Conservation (phyloP, 306 rosid genomes). For the Amphicarpaea edgeworthii region DNA sequence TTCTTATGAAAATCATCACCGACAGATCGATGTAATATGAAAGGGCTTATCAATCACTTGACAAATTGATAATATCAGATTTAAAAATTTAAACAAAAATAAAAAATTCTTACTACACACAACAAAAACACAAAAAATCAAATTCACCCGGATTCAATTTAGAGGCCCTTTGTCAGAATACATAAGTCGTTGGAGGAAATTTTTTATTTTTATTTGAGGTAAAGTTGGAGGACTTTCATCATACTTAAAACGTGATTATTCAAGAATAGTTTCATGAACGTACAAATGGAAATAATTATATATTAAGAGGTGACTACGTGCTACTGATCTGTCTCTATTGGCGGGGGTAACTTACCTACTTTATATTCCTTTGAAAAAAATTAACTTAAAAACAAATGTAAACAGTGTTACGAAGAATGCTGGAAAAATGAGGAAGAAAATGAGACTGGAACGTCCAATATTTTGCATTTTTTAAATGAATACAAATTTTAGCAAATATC, state of each 20-base stretch:
- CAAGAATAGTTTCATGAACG: not conserved
- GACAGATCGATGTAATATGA: not conserved
- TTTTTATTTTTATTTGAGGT: no score
- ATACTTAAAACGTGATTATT: not conserved
- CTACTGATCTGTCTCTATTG: not conserved
- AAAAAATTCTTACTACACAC: not conserved
- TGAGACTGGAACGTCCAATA: conserved; percentile 1
- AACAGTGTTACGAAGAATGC: not conserved
- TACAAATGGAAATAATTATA: not conserved
- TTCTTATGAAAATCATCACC: not conserved
- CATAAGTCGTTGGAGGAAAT: not conserved
- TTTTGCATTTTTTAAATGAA: not conserved
- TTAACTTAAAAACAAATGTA: not conserved
- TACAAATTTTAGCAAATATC: not conserved
- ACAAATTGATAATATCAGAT: not conserved
- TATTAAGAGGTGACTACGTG: not conserved
- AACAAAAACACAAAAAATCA: not conserved
- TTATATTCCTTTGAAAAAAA: not conserved
- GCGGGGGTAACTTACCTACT: not conserved
- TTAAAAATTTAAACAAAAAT: not conserved
- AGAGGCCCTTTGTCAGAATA: not conserved
- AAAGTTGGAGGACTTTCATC: no score
- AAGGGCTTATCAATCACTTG: not conserved
- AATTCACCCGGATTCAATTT: not conserved
- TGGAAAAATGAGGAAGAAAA: not conserved